These are phyloP conservation scores for Microthyrium microscopicum DNA, from an alignment of 2,329 filamentous ascomycete genomes.

Conservation along the genomic window DNA sequence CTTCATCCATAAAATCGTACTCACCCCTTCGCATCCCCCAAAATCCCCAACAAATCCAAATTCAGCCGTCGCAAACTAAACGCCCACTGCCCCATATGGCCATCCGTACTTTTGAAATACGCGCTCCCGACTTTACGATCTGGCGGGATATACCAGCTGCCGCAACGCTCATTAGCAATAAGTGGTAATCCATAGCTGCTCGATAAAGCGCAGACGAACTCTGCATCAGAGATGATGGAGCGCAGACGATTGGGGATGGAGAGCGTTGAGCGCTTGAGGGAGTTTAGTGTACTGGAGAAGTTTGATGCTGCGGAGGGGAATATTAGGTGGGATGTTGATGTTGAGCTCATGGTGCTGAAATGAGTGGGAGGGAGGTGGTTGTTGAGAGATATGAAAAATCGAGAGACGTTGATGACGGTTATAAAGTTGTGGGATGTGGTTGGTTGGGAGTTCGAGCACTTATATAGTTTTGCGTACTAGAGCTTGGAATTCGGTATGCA, in stretches of 20 bases:
- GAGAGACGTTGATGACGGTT: background rate
- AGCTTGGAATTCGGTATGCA: too few species aligned
- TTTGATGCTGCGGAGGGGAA: constrained; percentile 42
- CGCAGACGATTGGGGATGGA: constrained; percentile 65
- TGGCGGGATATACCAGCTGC: constrained; percentile 79
- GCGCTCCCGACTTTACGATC: constrained; percentile 51
- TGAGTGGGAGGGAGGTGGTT: too few species aligned
- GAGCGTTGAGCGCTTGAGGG: constrained; percentile 60
- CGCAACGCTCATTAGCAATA: constrained; percentile 86
- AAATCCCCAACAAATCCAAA: constrained; percentile 56
- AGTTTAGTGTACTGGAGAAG: constrained; percentile 51
- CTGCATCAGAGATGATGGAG: constrained; percentile 62
- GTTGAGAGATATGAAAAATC: background rate
- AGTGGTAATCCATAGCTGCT: constrained; percentile 46
- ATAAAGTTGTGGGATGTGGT: too few species aligned
- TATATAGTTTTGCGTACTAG: too few species aligned
- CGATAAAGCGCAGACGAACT: constrained; percentile 51
- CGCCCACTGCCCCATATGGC: constrained; percentile 77
- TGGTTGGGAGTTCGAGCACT: too few species aligned
- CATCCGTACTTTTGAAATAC: constrained; percentile 98
- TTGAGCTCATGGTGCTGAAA: background rate
- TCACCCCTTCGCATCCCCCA: constrained; percentile 53
- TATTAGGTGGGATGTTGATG: constrained; percentile 24
- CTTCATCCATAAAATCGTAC: too few species aligned
- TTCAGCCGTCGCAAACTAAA: constrained; percentile 80